Base-by-base conservation (phyloP, 2,329 filamentous ascomycete species). In the Cercospora sp. region DNA sequence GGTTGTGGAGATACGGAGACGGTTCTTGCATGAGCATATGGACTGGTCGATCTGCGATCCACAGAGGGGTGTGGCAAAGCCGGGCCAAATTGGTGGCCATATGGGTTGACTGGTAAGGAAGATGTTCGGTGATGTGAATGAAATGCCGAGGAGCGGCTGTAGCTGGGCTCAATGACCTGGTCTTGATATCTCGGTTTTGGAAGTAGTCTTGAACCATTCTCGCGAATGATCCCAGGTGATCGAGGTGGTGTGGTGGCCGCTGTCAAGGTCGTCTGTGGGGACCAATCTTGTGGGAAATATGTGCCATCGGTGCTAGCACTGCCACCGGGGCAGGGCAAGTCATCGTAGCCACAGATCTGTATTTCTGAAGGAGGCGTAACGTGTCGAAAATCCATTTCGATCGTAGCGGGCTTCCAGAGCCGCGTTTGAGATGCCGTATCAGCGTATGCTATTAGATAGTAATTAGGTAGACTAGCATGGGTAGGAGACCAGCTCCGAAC, bases 401-500 rank as follows among this genome's bases (percentile, higher is more conserved):
- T 61, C 63, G 64, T 66, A 63, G 71, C 13, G 57, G 64, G 67
- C 69, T 72, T 60, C 70, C 68, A 70, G 72, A 69, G 69, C 65
- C 64, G 53, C 28, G 18, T 61, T 48, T 59, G 64, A 36, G 66
- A 42, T 59, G 66, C 31, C 16, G 59, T 70, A 45, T 58, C 48
- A 40, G 64, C 62, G 58, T 64, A 51, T 66, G 51, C 26, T 53
- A 75, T 76, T 75, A 76, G 70, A 73, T 69, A 73, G 60, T 73
- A 72, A 62, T 68, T 61, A 60, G 48, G 59, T 69, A 68, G 60
- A 26, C 65, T 69, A 58, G 64, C 33, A 64, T 60, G 66, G 68
- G 42, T 63, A 74, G 80, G 82, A 82, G 79, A 68, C 82, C 82
- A 78, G 82, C 82, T 83, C 82, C 78, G 72, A 69, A 64, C 69